These are phyloP conservation scores for Vitis rotundifolia DNA, from an alignment of 164 flowering plant species.

Conservation along the genomic window DNA sequence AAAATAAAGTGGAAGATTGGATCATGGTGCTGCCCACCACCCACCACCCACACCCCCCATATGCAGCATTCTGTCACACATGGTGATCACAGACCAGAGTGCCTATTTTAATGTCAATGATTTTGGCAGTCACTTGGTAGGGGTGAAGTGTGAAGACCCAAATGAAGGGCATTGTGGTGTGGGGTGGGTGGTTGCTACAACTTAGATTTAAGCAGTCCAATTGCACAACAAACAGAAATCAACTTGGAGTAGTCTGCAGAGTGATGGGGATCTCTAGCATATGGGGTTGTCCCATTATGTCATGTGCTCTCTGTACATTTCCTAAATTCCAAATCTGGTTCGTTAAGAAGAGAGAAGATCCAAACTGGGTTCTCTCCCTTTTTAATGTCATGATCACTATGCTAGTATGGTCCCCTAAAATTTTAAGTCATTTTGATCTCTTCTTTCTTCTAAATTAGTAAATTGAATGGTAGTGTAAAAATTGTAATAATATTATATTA, in stretches of 20 bases:
- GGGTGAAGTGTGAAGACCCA: too few species aligned
- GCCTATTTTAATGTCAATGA: neutral
- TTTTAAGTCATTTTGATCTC: too few species aligned
- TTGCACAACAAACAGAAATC: conserved; percentile 1
- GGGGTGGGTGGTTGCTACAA: too few species aligned
- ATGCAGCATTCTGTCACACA: conserved; percentile 15
- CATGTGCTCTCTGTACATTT: conserved; percentile 44
- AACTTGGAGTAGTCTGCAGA: conserved; percentile 15
- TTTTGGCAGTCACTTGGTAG: neutral
- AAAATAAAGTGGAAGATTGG: too few species aligned
- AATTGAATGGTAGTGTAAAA: too few species aligned
- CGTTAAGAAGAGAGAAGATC: conserved; percentile 11
- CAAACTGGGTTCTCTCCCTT: too few species aligned
- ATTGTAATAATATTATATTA: too few species aligned
- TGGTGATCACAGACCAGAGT: conserved; percentile 7
- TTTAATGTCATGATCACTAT: too few species aligned
- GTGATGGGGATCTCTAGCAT: conserved; percentile 28
- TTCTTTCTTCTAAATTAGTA: too few species aligned
- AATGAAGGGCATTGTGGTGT: too few species aligned
- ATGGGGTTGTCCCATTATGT: conserved; percentile 41
- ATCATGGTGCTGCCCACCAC: too few species aligned
- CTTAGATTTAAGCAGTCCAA: conserved; percentile 6
- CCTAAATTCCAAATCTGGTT: conserved; percentile 17
- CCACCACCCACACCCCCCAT: neutral
- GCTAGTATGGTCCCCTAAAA: too few species aligned